These are phyloP conservation scores for Paraconiothyrium sp. DNA, from an alignment of 2,329 filamentous ascomycete species.

Conservation along the genomic window DNA sequence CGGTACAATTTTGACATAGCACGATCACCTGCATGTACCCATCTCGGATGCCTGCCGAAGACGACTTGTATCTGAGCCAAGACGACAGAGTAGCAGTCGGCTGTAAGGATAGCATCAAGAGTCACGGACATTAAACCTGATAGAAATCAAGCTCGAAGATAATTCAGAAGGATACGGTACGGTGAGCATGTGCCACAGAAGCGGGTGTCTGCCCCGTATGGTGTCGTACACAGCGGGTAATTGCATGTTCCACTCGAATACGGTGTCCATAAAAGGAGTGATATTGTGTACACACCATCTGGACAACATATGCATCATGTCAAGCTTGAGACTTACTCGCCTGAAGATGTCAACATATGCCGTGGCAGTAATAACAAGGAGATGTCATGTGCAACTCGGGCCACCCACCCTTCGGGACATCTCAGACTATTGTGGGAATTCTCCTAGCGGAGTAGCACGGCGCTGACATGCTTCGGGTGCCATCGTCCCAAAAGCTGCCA, in stretches of 20 bases:
- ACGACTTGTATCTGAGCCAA: neutral
- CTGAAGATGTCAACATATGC: neutral
- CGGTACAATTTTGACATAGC: neutral
- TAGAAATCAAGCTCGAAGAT: neutral
- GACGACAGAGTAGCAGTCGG: neutral
- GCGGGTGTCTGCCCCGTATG: neutral
- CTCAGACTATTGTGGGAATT: neutral
- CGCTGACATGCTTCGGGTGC: neutral
- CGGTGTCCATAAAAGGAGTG: neutral
- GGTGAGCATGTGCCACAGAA: neutral
- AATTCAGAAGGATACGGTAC: neutral
- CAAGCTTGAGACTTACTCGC: neutral
- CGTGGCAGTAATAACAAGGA: neutral
- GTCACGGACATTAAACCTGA: neutral
- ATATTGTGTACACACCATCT: neutral
- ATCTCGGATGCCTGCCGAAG: neutral
- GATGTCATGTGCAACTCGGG: neutral
- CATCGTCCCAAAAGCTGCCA: neutral
- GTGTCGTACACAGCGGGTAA: neutral
- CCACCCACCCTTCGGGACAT: neutral
- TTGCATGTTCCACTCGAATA: neutral
- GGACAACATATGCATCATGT: neutral
- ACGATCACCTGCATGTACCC: neutral
- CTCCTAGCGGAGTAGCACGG: neutral
- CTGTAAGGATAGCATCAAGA: neutral